Evolutionary conservation across 2,329 filamentous ascomycete genomes (phyloP).

Genomic region (Elsinoe fawcettii): DNA sequence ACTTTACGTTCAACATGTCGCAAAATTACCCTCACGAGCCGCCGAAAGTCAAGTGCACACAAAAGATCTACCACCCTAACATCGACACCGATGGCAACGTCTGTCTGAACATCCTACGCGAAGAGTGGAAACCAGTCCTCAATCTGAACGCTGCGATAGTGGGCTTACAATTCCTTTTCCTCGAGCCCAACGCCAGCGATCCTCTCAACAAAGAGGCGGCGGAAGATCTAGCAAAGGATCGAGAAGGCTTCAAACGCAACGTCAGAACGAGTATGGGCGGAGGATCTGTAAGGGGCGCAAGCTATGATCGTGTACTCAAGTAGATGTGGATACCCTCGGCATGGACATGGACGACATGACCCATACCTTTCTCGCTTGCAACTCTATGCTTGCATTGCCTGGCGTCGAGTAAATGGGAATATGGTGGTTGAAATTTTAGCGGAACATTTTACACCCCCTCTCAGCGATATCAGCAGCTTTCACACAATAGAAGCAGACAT

Average conservation of each 20-base stretch:
- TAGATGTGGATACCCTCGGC: conserved; percentile 32
- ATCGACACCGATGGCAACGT: conserved; percentile 98
- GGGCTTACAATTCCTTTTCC: conserved; percentile 89
- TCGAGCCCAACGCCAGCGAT: conserved; percentile 93
- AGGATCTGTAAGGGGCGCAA: conserved; percentile 61
- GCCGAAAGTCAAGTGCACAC: conserved; percentile 90
- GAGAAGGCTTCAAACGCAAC: conserved; percentile 86
- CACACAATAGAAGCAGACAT: conserved; percentile 3
- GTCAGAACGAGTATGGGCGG: conserved; percentile 78
- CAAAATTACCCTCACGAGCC: conserved; percentile 96
- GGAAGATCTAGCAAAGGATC: conserved; percentile 76
- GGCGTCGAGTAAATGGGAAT: background rate
- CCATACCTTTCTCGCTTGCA: background rate
- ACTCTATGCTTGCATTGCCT: background rate
- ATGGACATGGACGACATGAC: conserved; percentile 22
- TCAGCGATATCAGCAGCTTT: conserved; percentile 8
- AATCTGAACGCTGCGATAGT: conserved; percentile 96
- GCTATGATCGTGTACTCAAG: conserved; percentile 72
- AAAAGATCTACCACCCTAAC: conserved; percentile 99
- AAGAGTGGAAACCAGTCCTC: conserved; percentile 98
- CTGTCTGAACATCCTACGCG: conserved; percentile 90
- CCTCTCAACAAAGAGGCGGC: conserved; percentile 98
- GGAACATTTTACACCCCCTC: background rate
- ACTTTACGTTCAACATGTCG: conserved; percentile 86
- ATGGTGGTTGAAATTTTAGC: conserved; percentile 7